These are phyloP conservation scores for Penicillium thymicola DNA, from an alignment of 2,329 filamentous ascomycete species.

Conservation along the genomic window DNA sequence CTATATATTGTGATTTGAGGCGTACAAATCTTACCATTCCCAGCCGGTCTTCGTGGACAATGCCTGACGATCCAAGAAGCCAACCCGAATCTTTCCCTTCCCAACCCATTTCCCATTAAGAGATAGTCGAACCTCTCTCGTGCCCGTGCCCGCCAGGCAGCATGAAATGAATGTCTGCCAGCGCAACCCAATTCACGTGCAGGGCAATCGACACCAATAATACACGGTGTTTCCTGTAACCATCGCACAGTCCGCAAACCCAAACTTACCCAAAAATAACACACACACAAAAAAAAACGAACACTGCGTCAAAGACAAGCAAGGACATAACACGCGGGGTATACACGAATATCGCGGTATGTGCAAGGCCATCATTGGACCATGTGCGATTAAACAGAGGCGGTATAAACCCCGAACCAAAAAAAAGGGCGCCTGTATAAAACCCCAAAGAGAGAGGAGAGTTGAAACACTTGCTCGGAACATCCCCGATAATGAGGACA, in stretches of 20 bases:
- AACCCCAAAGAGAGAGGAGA: background rate
- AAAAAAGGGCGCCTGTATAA: background rate
- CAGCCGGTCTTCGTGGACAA: conserved; percentile 15
- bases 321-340: background rate
- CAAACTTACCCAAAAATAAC: background rate
- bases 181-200: conserved; percentile 5
- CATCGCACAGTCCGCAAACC: background rate
- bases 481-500: background rate
- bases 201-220: conserved; percentile 10
- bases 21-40: conserved; percentile 2
- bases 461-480: background rate
- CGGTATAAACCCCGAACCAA: conserved; percentile 2
- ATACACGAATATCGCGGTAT: conserved; percentile 3
- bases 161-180: conserved; percentile 10
- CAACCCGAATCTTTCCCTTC: conserved; percentile 5
- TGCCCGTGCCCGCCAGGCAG: conserved; percentile 23
- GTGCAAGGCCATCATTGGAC: background rate
- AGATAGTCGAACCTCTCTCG: conserved; percentile 2
- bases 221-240: conserved; percentile 15
- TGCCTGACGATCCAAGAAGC: conserved; percentile 16
- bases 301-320: background rate
- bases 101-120: background rate
- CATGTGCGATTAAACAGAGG: conserved; percentile 10
- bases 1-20: conserved; percentile 6
- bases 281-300: background rate